phyloP scores from a whole-genome alignment of 495 filamentous ascomycete species.

The Trypethelium eluteriae region DNA sequence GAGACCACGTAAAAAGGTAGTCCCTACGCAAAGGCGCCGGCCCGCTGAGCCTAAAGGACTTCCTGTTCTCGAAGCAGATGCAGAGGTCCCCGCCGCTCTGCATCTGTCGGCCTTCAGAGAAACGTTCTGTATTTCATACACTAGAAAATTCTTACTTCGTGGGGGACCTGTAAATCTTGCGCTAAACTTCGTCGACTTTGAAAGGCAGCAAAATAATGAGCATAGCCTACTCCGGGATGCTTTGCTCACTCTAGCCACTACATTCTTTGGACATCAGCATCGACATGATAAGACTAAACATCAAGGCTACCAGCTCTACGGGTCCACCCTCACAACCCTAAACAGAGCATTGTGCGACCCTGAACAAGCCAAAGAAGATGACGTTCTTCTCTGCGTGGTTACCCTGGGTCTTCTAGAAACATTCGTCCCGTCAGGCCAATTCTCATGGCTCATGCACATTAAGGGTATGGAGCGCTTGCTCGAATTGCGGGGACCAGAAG shows the following conservation, averaged over 20 bases:
- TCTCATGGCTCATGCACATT: constrained; percentile 2
- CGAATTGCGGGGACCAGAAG: constrained; percentile 12
- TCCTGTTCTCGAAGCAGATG: neutral
- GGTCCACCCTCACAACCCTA: neutral
- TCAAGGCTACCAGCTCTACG: constrained; percentile 12
- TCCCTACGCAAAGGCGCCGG: neutral
- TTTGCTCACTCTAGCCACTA: constrained; percentile 11
- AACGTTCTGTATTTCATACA: constrained; percentile 3
- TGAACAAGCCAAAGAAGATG: neutral
- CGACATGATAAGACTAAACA: neutral
- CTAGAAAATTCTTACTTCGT: constrained; percentile 12
- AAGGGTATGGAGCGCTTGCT: constrained; percentile 8
- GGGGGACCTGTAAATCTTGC: constrained; percentile 10
- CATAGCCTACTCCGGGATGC: neutral
- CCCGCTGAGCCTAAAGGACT: neutral
- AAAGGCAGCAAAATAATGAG: neutral
- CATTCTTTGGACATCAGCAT: constrained; percentile 12
- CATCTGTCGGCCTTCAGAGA: constrained; percentile 1
- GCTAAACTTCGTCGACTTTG: neutral
- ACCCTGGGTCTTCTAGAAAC: constrained; percentile 8
- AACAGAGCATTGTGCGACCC: constrained; percentile 11
- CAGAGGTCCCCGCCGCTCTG: neutral
- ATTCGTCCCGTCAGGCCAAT: neutral
- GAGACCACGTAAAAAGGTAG: constrained; percentile 6
- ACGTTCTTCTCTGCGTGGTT: constrained; percentile 7